A percentile compares a stretch with the other conserved stretches of the same genome.
Conservation (phyloP, 768 basidiomycete genomes). For the Lactarius sp. region DNA sequence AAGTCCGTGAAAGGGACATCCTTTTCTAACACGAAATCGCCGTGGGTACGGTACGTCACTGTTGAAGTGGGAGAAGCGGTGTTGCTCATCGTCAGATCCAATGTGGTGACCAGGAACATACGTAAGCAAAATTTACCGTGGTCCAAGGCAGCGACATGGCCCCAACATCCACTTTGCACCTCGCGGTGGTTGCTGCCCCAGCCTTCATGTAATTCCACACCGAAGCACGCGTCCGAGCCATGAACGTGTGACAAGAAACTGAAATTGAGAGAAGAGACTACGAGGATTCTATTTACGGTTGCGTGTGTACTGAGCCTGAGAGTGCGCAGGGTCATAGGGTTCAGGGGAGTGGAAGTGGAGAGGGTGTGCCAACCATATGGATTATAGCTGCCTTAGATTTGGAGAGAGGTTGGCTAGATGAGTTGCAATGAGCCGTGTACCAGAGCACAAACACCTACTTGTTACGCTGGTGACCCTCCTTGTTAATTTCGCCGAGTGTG, state of each 20-base stretch:
- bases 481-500: no score
- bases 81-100: not conserved
- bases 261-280: conserved; percentile 82
- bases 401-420: no score
- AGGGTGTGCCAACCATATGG: conserved; percentile 79
- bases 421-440: no score
- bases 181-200: conserved; percentile 28
- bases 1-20: conserved; percentile 77
- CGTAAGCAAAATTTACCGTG: not conserved
- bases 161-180: conserved; percentile 53
- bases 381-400: conserved; percentile 44
- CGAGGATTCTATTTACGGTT: conserved; percentile 77
- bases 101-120: not conserved
- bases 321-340: conserved; percentile 46
- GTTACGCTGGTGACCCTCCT: no score
- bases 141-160: conserved; percentile 65
- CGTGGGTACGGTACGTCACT: not conserved
- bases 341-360: conserved; percentile 71
- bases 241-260: conserved; percentile 82
- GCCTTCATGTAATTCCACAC: conserved; percentile 68
- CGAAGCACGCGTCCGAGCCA: conserved; percentile 56
- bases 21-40: conserved; percentile 56
- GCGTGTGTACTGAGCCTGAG: conserved; percentile 33
- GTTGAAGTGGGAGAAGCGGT: not conserved
- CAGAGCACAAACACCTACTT: no score